A percentile compares a stretch with the other conserved stretches of the same genome.
Conservation (phyloP, 306 rosid genomes). For the Cucurbita pepo region DNA sequence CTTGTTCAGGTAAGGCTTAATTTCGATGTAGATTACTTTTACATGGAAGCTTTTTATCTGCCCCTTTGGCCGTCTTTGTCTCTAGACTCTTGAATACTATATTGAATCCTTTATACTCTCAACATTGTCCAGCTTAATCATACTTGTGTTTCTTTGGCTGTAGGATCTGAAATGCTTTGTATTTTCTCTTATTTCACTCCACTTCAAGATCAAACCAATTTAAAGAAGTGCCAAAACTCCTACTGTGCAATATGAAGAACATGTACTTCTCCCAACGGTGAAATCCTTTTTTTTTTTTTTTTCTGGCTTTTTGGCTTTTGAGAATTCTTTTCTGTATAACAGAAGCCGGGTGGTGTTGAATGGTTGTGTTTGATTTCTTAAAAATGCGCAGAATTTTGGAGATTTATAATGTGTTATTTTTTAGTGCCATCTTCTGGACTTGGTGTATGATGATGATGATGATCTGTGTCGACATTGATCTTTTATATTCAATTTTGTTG, state of each 20-base stretch:
- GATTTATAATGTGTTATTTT: not conserved
- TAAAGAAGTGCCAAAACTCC: slow-evolving; percentile 10
- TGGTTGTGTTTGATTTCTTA: not conserved
- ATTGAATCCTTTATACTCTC: not conserved
- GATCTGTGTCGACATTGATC: not conserved
- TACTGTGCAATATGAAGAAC: not conserved
- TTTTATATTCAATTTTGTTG: not conserved
- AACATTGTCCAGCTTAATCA: not conserved
- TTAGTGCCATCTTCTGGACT: not conserved
- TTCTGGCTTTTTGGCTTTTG: not conserved
- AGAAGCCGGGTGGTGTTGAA: not conserved
- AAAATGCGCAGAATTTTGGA: not conserved
- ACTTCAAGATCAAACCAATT: slow-evolving; percentile 94
- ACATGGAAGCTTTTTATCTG: not conserved
- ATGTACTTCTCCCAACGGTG: not conserved
- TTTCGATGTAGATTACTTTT: not conserved
- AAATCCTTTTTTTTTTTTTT: no score
- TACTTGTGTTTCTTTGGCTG: slow-evolving; percentile 13
- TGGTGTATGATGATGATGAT: not conserved
- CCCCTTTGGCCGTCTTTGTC: not conserved
- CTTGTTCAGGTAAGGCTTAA: slow-evolving; percentile 68
- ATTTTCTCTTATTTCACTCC: slow-evolving; percentile 88
- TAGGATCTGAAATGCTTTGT: slow-evolving; percentile 95
- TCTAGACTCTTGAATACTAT: not conserved
- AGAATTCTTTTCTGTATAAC: not conserved